A percentile compares a stretch with the other conserved stretches of the same genome.
These are phyloP conservation scores for Saprolegnia diclina DNA, from an alignment of 352 stramenopile species.

Conservation along the genomic window DNA sequence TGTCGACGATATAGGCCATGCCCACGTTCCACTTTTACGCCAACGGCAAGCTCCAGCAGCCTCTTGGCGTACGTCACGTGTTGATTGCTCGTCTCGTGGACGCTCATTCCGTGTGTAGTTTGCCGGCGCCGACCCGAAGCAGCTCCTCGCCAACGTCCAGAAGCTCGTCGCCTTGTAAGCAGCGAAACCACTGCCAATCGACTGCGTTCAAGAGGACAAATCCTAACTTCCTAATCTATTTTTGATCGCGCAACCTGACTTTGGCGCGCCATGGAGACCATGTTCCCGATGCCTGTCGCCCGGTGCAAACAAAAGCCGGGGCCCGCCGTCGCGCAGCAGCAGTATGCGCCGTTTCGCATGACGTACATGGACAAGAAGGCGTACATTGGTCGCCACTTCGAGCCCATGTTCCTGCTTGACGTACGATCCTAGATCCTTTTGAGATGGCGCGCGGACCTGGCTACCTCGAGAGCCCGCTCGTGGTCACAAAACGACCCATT, in stretches of 20 bases:
- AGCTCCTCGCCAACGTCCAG: slow-evolving; percentile 65
- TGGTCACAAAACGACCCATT: slow-evolving; percentile 10
- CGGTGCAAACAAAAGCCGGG: slow-evolving; percentile 13
- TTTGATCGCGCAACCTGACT: not conserved
- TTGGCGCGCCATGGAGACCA: not conserved
- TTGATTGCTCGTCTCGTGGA: not conserved
- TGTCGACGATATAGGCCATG: slow-evolving; percentile 54
- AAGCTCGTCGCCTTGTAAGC: slow-evolving; percentile 65
- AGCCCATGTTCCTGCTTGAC: not conserved
- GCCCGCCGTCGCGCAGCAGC: slow-evolving; percentile 6
- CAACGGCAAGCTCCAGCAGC: slow-evolving; percentile 66
- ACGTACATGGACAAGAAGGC: slow-evolving; percentile 25
- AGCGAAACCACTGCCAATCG: not conserved
- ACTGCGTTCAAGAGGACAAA: not conserved
- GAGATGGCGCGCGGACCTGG: slow-evolving; percentile 20
- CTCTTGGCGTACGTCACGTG: slow-evolving; percentile 52
- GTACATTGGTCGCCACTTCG: not conserved
- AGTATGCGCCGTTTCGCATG: slow-evolving; percentile 11
- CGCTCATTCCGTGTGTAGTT: slow-evolving; percentile 39
- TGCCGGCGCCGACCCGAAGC: slow-evolving; percentile 70
- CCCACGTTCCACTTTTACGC: slow-evolving; percentile 84
- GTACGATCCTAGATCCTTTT: slow-evolving; percentile 7
- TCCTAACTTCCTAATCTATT: slow-evolving; percentile 14
- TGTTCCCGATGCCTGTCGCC: not conserved
- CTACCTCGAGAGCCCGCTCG: slow-evolving; percentile 8